phyloP scores from a whole-genome alignment of 495 filamentous ascomycete species.

The Neurospora africana region DNA sequence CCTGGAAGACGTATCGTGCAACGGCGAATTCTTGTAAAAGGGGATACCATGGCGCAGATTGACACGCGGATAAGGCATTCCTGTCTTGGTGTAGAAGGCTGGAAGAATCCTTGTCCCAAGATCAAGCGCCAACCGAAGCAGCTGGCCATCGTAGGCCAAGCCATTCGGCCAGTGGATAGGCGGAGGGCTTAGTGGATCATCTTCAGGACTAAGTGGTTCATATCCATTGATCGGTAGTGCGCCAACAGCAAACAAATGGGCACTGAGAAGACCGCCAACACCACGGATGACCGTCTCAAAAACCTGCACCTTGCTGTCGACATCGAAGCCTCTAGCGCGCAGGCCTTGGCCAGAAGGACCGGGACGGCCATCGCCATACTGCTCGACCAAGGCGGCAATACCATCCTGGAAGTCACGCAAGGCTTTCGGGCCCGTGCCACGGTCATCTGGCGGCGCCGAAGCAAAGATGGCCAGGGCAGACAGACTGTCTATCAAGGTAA shows the following conservation, averaged over 20 bases:
- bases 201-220: slow-evolving; percentile 31
- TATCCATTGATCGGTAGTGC: slow-evolving; percentile 79
- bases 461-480: slow-evolving; percentile 88
- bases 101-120: slow-evolving; percentile 75
- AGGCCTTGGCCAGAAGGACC: slow-evolving; percentile 61
- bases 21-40: slow-evolving; percentile 73
- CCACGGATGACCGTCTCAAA: slow-evolving; percentile 96
- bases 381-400: slow-evolving; percentile 62
- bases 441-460: slow-evolving; percentile 46
- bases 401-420: slow-evolving; percentile 71
- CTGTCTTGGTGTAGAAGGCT: slow-evolving; percentile 79
- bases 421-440: slow-evolving; percentile 46
- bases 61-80: slow-evolving; percentile 87
- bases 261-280: slow-evolving; percentile 81
- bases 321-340: slow-evolving; percentile 76
- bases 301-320: slow-evolving; percentile 96
- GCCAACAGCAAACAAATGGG: slow-evolving; percentile 85
- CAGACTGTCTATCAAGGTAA: slow-evolving; percentile 89
- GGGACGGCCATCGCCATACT: slow-evolving; percentile 76
- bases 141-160: slow-evolving; percentile 81
- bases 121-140: slow-evolving; percentile 76
- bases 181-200: slow-evolving; percentile 27
- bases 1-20: slow-evolving; percentile 36
- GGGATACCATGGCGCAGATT: slow-evolving; percentile 88
- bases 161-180: slow-evolving; percentile 63